Percentiles rank a stretch among this genome's conserved stretches.
Evolutionary conservation across 148 eudicot species (phyloP).

Genomic region (Camellia japonica): DNA sequence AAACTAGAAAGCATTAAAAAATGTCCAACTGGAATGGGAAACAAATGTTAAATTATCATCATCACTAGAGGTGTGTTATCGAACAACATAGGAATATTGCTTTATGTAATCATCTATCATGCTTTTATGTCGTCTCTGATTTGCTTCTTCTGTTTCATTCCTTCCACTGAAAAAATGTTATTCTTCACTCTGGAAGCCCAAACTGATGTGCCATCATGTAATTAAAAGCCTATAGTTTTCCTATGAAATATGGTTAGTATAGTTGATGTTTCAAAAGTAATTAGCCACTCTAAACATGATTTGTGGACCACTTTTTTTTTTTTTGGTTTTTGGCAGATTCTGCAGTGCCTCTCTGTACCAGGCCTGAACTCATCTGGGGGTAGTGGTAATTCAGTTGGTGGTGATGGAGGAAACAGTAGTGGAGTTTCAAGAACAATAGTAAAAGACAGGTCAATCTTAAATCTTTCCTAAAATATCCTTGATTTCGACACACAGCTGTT

Average conservation of each 20-base stretch:
- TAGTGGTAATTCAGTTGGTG: conserved; percentile 49
- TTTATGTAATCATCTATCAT: neutral
- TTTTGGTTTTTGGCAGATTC: conserved; percentile 45
- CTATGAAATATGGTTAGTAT: neutral
- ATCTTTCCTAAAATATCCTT: neutral
- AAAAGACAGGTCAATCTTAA: conserved; percentile 64
- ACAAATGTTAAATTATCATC: neutral
- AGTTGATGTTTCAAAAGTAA: neutral
- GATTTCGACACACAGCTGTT: neutral
- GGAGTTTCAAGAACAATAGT: conserved; percentile 88
- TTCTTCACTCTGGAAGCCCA: neutral
- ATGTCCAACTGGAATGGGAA: neutral
- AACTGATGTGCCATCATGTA: neutral
- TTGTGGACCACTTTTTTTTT: neutral
- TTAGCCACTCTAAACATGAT: neutral
- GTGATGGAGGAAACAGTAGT: conserved; percentile 87
- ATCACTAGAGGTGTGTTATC: neutral
- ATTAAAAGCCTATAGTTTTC: too few species aligned
- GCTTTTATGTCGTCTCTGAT: neutral
- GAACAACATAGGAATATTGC: neutral
- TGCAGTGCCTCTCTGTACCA: conserved; percentile 77
- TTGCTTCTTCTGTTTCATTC: neutral
- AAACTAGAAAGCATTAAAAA: neutral
- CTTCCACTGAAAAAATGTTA: neutral
- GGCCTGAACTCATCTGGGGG: conserved; percentile 92